Evolutionary conservation across 2,329 filamentous ascomycete genomes (phyloP), one percentile per base, ranked within the genome.

Genomic region (Chaetomium strumarium): DNA sequence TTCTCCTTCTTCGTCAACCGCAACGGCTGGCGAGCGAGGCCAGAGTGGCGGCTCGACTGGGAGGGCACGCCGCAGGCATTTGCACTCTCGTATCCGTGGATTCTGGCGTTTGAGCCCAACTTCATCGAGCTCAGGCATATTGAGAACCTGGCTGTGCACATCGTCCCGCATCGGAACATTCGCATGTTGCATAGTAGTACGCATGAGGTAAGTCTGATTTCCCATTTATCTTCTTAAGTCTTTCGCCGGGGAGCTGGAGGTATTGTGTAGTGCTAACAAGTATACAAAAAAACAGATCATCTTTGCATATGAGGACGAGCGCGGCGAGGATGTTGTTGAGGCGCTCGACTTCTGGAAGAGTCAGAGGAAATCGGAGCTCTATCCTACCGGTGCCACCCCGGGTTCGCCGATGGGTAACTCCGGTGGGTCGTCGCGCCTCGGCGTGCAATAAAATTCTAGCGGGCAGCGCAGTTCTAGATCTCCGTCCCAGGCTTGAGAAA

Each of bases 1-100:
- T 99, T 96, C 71, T 96, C 90, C 12, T 99, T 99, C 81, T 99
- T 97, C 65, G 93, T 99, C 67, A 97, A 99, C 71, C 84, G 93
- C 64, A 97, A 99, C 68, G 93, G 93, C 36, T 99, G 93, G 93
- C 84, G 93, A 58, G 92, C 92, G 49, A 81, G 91, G 64, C 90
- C 91, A 5, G 93, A 99, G 70, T 99, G 93, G 93, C 85, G 87
- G 63, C 96, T 99, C 66, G 87, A 92, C 58, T 99, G 93, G 93
- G 93, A 99, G 73, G 93, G 93, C 52, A 88, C 84, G 41, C 93
- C 93, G 38, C 86, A 90, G 63, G 86, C 85, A 53, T 99, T 99
- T 70, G 93, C 93, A 1, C 84, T 97, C 50, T 96, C 90, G 60
- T 95, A 95, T 65, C 93, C 93, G 44, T 99, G 95, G 79, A 96